Evolutionary conservation across 257 asterid genomes (phyloP), one percentile per base, ranked within the genome.

Genomic region (Lycium barbarum): DNA sequence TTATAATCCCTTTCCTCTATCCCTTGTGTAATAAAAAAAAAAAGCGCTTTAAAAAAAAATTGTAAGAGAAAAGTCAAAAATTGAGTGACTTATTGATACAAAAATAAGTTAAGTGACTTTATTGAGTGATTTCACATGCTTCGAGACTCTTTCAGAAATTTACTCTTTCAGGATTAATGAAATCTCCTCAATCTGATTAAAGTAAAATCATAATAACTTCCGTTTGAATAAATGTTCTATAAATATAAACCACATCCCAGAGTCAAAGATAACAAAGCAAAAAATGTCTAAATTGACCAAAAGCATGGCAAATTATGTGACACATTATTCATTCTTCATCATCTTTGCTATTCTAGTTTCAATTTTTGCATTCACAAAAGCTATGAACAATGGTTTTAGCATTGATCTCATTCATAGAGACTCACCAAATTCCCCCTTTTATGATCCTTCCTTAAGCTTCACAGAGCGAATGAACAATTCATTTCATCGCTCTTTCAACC

Each of bases 391-490:
- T 14, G 93, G 94, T 40, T 89, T 92, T 70, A 90, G 85, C 81
- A 11, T 92, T 17, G 93, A 95, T 89, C 93, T 93, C 1, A 89
- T 93, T 10, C 97, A 92, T 55, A 82, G 94, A 84, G 93, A 92
- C 85, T 91, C 95, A 20, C 81, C 91, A 6, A 63, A 82, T 70
- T 88, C 94, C 8, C 91, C 90, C 1, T 86, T 90, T 8, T 83
- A 88, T 18, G 20, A 87, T 14, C 84, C 89, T 0, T 63, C 90
- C 22, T 76, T 86, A 36, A 85, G 84, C 68, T 84, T 26, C 38
- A 88, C 80, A 1, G 36, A 84, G 18, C 88, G 83, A 1, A 17
- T 88, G 9, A 83, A 17, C 26, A 86, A 86, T 11, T 73, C 93
- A 3, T 40, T 91, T 71, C 87, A 70, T 47, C 91, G 98, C 35